A percentile compares a stretch with the other conserved stretches of the same genome.
Evolutionary conservation across 1,284 basidiomycete species (phyloP).

Genomic region (Cutaneotrichosporon cyanovorans): DNA sequence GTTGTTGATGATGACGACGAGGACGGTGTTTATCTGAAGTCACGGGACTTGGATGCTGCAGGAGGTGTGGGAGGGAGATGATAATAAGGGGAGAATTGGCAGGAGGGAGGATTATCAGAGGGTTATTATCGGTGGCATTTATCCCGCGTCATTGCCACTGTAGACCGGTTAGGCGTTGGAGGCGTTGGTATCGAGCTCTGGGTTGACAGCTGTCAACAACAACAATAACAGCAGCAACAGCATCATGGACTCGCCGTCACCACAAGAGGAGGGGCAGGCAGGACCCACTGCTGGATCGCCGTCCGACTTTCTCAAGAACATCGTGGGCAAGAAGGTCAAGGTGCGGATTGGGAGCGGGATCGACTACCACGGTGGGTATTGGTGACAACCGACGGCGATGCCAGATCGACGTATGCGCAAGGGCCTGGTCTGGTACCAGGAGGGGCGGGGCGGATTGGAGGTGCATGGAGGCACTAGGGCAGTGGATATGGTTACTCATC

Average conservation of each 20-base stretch:
- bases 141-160: no score
- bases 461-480: no score
- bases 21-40: background rate
- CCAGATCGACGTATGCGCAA: no score
- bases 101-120: no score
- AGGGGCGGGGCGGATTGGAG: no score
- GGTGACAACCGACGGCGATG: background rate
- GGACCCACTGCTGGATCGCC: constrained; percentile 58
- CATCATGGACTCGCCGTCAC: constrained; percentile 29
- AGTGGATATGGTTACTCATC: no score
- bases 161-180: no score
- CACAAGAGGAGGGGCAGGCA: constrained; percentile 17
- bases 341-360: constrained; percentile 93
- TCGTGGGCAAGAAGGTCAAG: constrained; percentile 90
- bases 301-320: constrained; percentile 82
- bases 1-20: background rate
- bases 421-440: no score
- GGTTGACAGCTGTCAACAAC: no score
- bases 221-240: background rate
- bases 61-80: background rate
- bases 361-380: constrained; percentile 76
- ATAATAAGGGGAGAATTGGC: no score
- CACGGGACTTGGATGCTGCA: background rate
- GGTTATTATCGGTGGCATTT: no score
- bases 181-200: no score